phyloP scores from a whole-genome alignment of 2,329 filamentous ascomycete species.

The Phyllosticta citriasiana region DNA sequence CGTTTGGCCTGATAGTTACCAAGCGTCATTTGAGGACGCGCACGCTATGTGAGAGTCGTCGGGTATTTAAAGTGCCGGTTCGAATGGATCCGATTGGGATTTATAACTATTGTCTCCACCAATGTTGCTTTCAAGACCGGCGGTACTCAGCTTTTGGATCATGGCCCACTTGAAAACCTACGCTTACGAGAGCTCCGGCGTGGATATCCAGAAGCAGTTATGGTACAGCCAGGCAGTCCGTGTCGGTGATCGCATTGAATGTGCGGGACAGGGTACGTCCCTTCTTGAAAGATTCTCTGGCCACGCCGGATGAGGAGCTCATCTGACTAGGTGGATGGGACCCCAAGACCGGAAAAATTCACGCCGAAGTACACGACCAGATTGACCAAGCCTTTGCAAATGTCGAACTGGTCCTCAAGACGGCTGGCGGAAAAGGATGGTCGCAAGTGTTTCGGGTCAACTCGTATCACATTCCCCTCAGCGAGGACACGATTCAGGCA shows the following conservation, averaged over 20 bases:
- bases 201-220: slow-evolving; percentile 24
- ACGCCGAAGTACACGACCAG: slow-evolving; percentile 18
- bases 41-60: background rate
- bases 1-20: background rate
- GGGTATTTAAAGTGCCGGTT: background rate
- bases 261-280: slow-evolving; percentile 25
- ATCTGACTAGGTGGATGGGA: slow-evolving; percentile 25
- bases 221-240: slow-evolving; percentile 28
- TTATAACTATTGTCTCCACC: background rate
- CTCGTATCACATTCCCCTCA: slow-evolving; percentile 16
- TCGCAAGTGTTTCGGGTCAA: slow-evolving; percentile 38
- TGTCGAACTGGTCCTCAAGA: slow-evolving; percentile 41
- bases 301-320: background rate
- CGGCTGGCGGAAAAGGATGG: slow-evolving; percentile 48
- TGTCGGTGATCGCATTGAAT: slow-evolving; percentile 25
- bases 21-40: background rate
- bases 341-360: slow-evolving; percentile 15
- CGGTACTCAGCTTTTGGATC: too few species aligned
- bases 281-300: background rate
- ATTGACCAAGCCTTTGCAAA: slow-evolving; percentile 44
- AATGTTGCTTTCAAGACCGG: too few species aligned
- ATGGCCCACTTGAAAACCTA: slow-evolving; percentile 25
- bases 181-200: slow-evolving; percentile 30
- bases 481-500: slow-evolving; percentile 14
- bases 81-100: too few species aligned